Percentiles rank a stretch among this genome's conserved stretches.
These are phyloP conservation scores for Macrophomina phaseolina DNA, from an alignment of 2,329 filamentous ascomycete species.

Conservation along the genomic window DNA sequence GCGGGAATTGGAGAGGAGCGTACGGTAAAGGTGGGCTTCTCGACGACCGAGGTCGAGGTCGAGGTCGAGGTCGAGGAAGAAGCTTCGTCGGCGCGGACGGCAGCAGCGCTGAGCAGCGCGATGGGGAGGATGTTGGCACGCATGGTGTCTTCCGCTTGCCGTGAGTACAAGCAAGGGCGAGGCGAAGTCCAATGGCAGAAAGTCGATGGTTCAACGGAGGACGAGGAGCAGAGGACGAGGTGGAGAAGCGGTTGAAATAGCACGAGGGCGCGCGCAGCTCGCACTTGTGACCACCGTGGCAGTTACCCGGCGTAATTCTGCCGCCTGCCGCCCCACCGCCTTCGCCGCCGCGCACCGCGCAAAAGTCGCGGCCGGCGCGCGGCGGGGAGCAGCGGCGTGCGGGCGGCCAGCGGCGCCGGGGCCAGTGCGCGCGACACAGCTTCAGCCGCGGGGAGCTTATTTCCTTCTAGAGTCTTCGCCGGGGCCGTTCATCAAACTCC, in stretches of 20 bases:
- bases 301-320: slow-evolving; percentile 23
- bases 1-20: slow-evolving; percentile 48
- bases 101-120: slow-evolving; percentile 71
- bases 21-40: slow-evolving; percentile 86
- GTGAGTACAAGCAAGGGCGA: slow-evolving; percentile 22
- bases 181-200: slow-evolving; percentile 21
- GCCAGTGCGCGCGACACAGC: slow-evolving; percentile 8
- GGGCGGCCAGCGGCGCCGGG: background rate
- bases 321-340: slow-evolving; percentile 7
- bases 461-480: slow-evolving; percentile 25
- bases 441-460: slow-evolving; percentile 20
- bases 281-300: slow-evolving; percentile 23
- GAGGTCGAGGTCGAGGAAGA: slow-evolving; percentile 46
- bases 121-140: slow-evolving; percentile 81
- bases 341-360: background rate
- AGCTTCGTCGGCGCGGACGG: slow-evolving; percentile 72
- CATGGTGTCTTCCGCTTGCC: slow-evolving; percentile 62
- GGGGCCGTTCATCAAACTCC: slow-evolving; percentile 9
- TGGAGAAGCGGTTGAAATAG: slow-evolving; percentile 28
- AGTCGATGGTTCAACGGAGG: slow-evolving; percentile 18
- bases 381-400: background rate
- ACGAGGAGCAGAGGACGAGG: slow-evolving; percentile 9
- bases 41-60: slow-evolving; percentile 45
- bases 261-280: background rate
- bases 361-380: slow-evolving; percentile 6